A percentile compares a stretch with the other conserved stretches of the same genome.
Evolutionary conservation across 805 yeast genomes (phyloP).

Genomic region (Nakazawaea ernobii): DNA sequence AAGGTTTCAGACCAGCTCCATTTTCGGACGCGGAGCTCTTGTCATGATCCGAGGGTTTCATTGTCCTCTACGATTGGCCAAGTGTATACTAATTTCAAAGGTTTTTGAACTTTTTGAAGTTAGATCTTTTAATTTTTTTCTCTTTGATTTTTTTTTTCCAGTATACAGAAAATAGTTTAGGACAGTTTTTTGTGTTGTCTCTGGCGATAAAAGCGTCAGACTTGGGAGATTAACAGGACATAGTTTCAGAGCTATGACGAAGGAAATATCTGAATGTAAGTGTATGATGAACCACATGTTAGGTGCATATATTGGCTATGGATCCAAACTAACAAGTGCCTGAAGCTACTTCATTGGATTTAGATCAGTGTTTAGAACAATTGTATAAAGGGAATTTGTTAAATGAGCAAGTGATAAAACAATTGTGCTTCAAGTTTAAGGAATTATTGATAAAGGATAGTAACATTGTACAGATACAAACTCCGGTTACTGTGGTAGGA

Average conservation of each 20-base stretch:
- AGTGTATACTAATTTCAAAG: not conserved
- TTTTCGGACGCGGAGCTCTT: not conserved
- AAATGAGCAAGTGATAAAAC: slow-evolving; percentile 65
- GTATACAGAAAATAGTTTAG: no score
- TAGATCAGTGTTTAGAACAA: slow-evolving; percentile 67
- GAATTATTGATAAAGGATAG: slow-evolving; percentile 75
- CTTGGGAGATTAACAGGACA: no score
- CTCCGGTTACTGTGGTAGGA: slow-evolving; percentile 95
- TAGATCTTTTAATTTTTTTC: not conserved
- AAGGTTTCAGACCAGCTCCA: not conserved
- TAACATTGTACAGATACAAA: slow-evolving; percentile 74
- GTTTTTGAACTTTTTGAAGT: not conserved
- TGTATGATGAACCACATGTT: no score
- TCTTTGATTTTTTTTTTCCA: not conserved
- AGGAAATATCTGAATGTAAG: not conserved
- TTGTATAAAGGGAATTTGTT: slow-evolving; percentile 59
- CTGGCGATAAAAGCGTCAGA: no score
- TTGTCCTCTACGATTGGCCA: not conserved
- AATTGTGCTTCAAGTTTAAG: slow-evolving; percentile 75
- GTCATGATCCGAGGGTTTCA: not conserved
- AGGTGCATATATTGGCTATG: no score
- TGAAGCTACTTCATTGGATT: slow-evolving; percentile 31
- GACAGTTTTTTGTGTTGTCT: no score
- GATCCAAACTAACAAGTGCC: no score
- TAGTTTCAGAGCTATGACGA: not conserved